A percentile compares a stretch with the other conserved stretches of the same genome.
Conservation (phyloP, 192 early-diverging fungal species). For the Gigaspora rosea region DNA sequence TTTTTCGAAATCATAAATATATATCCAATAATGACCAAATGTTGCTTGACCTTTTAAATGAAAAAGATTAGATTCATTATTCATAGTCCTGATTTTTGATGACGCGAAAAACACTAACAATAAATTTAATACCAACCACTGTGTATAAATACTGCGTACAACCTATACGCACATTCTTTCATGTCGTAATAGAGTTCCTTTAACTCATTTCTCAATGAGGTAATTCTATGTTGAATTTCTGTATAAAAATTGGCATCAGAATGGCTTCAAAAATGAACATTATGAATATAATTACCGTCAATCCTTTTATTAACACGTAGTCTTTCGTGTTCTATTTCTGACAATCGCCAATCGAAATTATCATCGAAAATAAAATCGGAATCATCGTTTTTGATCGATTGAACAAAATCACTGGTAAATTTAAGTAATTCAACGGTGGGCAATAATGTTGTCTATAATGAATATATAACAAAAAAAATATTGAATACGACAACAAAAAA, state of each 20-base stretch:
- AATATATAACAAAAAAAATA: not conserved
- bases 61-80: not conserved
- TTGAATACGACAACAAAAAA: not conserved
- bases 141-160: slow-evolving; percentile 82
- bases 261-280: too few species aligned
- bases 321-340: slow-evolving; percentile 1
- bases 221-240: not conserved
- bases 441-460: slow-evolving; percentile 13
- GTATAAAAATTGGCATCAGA: not conserved
- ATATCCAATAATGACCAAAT: slow-evolving; percentile 83
- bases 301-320: not conserved
- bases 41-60: slow-evolving; percentile 48
- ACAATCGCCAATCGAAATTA: not conserved
- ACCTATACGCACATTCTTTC: slow-evolving; percentile 50
- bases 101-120: not conserved
- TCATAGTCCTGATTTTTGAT: not conserved
- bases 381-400: not conserved
- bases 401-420: not conserved
- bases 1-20: slow-evolving; percentile 59
- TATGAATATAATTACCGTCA: not conserved
- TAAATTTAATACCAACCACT: slow-evolving; percentile 44
- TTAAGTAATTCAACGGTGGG: slow-evolving; percentile 10
- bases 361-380: not conserved
- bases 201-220: slow-evolving; percentile 28
- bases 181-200: slow-evolving; percentile 43